Evolutionary conservation across 257 asterid species (phyloP).

Genomic region (Capsicum baccatum): DNA sequence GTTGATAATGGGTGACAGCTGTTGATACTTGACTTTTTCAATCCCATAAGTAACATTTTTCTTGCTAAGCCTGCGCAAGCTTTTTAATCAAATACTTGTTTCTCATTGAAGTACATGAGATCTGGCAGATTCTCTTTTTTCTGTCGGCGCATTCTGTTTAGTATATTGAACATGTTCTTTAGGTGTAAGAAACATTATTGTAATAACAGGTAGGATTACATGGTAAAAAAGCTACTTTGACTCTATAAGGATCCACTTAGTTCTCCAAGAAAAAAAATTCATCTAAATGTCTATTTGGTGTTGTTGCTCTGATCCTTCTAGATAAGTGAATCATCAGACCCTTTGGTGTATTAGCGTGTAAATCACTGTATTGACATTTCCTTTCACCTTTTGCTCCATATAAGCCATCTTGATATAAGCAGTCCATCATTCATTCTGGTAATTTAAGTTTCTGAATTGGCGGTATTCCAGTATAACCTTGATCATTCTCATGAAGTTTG

Average conservation of each 20-base stretch:
- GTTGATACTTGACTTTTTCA: background rate
- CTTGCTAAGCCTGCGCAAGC: conserved; percentile 13
- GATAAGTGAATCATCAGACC: background rate
- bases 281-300: background rate
- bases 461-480: conserved; percentile 1
- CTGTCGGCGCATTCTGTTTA: background rate
- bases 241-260: conserved; percentile 11
- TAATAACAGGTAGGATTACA: conserved; percentile 2
- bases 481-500: background rate
- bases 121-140: conserved; percentile 24
- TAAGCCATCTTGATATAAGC: conserved; percentile 2
- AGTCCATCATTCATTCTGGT: conserved; percentile 10
- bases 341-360: background rate
- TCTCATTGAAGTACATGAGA: conserved; percentile 9
- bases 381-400: conserved; percentile 18
- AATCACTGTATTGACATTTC: background rate
- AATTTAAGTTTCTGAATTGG: conserved; percentile 20
- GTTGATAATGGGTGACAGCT: background rate
- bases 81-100: background rate
- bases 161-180: background rate
- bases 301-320: background rate
- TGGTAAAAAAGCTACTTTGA: background rate
- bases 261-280: background rate
- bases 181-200: conserved; percentile 5
- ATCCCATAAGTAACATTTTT: background rate